phyloP scores from a whole-genome alignment of 225 moss, liverwort and hornwort genomes.

The Sphagnum tenellum region DNA sequence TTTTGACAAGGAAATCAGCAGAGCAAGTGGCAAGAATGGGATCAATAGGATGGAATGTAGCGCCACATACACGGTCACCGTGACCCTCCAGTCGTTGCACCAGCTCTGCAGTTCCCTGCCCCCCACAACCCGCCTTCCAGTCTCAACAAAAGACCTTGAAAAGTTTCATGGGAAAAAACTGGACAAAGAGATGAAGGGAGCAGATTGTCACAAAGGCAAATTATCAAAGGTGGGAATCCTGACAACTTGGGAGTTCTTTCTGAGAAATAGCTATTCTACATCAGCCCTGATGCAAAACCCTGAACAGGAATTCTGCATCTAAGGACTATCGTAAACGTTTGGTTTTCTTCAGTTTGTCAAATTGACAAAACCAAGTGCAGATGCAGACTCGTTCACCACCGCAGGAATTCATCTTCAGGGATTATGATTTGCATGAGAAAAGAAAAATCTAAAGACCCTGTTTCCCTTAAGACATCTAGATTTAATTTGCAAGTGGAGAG shows the following conservation, averaged over 20 bases:
- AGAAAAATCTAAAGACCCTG: too few relatives aligned
- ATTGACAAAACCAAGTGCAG: too few relatives aligned
- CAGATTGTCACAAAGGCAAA: neutral
- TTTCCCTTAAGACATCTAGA: neutral
- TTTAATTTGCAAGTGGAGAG: neutral
- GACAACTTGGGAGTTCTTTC: too few relatives aligned
- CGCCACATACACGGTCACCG: slow-evolving; percentile 71
- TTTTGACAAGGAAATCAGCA: slow-evolving; percentile 68
- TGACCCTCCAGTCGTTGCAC: slow-evolving; percentile 93
- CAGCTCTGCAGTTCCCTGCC: slow-evolving; percentile 75
- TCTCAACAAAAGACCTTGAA: slow-evolving; percentile 6
- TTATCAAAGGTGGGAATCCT: too few relatives aligned
- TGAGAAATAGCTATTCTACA: too few relatives aligned
- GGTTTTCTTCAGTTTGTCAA: too few relatives aligned
- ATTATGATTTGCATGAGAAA: too few relatives aligned
- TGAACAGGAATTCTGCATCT: too few relatives aligned
- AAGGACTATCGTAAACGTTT: too few relatives aligned
- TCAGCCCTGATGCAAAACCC: too few relatives aligned
- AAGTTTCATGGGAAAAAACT: neutral
- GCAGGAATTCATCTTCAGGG: too few relatives aligned
- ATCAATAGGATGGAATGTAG: slow-evolving; percentile 69
- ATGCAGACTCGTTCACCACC: too few relatives aligned
- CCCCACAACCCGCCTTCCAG: neutral
- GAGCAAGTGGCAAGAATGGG: slow-evolving; percentile 76
- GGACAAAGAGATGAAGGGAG: neutral